A percentile compares a stretch with the other conserved stretches of the same genome.
phyloP scores from a whole-genome alignment of 2,329 filamentous ascomycete genomes.

The Penicillium sclerotiorum region DNA sequence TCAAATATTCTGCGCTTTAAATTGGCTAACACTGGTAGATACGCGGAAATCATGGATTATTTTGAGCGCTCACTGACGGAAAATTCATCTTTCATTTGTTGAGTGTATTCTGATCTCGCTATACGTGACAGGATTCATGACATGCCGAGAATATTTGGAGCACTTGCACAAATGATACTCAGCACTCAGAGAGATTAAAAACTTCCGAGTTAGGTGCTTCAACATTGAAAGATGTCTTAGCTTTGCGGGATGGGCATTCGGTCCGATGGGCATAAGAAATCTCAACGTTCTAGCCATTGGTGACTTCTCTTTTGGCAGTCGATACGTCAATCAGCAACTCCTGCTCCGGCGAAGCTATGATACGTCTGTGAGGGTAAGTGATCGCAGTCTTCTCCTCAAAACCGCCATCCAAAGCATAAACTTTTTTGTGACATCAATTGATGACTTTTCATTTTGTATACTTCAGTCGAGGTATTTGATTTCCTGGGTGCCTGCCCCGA shows the following conservation, averaged over 20 bases:
- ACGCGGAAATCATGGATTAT: too few relatives aligned
- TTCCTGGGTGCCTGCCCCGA: conserved; percentile 17
- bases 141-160: too few relatives aligned
- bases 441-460: background rate
- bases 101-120: too few relatives aligned
- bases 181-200: too few relatives aligned
- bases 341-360: background rate
- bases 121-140: too few relatives aligned
- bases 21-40: too few relatives aligned
- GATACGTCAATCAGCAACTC: conserved; percentile 14
- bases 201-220: too few relatives aligned
- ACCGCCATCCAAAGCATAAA: background rate
- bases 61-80: too few relatives aligned
- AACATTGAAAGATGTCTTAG: too few relatives aligned
- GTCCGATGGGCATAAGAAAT: conserved; percentile 11
- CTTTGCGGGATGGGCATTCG: conserved; percentile 19
- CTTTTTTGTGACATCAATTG: background rate
- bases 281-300: conserved; percentile 17
- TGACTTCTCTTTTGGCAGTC: conserved; percentile 16
- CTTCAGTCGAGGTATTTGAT: conserved; percentile 4
- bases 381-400: background rate
- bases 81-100: too few relatives aligned
- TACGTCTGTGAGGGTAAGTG: background rate
- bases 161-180: too few relatives aligned
- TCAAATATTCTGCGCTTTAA: too few relatives aligned